These are phyloP conservation scores for Neurospora pannonica DNA, from an alignment of 495 filamentous ascomycete species.

Conservation along the genomic window DNA sequence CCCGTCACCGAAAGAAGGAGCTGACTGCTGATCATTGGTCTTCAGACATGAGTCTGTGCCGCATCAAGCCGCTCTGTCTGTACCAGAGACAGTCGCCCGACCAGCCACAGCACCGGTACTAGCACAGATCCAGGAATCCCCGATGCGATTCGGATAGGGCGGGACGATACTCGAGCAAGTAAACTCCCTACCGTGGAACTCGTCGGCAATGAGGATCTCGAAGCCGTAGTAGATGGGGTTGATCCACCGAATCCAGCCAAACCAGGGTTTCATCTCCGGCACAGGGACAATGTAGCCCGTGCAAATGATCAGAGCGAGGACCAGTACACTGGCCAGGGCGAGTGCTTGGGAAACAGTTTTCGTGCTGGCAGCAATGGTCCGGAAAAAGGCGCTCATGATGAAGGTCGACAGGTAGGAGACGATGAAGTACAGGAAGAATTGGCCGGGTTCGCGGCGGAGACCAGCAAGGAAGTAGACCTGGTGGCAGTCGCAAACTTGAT, in stretches of 20 bases:
- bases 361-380: constrained; percentile 59
- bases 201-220: constrained; percentile 61
- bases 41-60: neutral
- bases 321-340: constrained; percentile 58
- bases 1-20: neutral
- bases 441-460: constrained; percentile 39
- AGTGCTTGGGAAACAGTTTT: constrained; percentile 64
- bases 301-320: constrained; percentile 66
- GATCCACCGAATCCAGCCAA: constrained; percentile 72
- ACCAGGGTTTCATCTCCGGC: constrained; percentile 68
- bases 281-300: constrained; percentile 73
- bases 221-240: constrained; percentile 76
- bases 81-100: constrained; percentile 44
- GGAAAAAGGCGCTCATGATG: constrained; percentile 51
- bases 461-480: constrained; percentile 50
- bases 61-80: neutral
- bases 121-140: constrained; percentile 47
- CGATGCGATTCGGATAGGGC: constrained; percentile 18
- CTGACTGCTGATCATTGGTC: neutral
- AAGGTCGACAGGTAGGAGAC: constrained; percentile 45
- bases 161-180: constrained; percentile 36
- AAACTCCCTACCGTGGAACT: constrained; percentile 50
- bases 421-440: constrained; percentile 57
- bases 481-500: constrained; percentile 41
- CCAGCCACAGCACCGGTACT: constrained; percentile 39